phyloP scores from a whole-genome alignment of 169 alveolate genomes.

The Theileria parva region DNA sequence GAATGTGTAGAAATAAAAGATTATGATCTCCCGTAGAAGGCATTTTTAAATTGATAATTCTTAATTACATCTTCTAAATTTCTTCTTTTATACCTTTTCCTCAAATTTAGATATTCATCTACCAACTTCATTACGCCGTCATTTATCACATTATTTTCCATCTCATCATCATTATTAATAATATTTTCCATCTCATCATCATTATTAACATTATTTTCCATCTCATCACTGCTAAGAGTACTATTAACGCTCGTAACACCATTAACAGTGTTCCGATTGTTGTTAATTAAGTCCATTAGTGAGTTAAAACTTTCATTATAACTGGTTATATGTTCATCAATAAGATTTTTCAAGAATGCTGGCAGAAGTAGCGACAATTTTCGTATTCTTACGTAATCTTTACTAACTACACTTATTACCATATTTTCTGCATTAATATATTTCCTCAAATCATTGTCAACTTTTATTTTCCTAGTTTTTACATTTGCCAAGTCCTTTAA shows the following conservation, averaged over 20 bases:
- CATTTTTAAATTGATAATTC: background rate
- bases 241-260: too few relatives aligned
- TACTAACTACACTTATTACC: too few relatives aligned
- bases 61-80: conserved; percentile 1
- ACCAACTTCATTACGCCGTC: background rate
- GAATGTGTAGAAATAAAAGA: background rate
- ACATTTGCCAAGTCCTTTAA: background rate
- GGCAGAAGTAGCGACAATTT: background rate
- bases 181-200: background rate
- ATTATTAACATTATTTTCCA: too few relatives aligned
- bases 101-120: background rate
- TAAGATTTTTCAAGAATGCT: background rate
- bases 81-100: background rate
- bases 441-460: background rate
- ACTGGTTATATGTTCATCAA: too few relatives aligned
- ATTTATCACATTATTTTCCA: background rate
- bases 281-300: too few relatives aligned
- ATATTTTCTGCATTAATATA: background rate
- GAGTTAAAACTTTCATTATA: too few relatives aligned
- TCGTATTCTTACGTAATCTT: background rate
- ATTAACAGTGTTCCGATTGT: too few relatives aligned
- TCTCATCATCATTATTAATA: background rate
- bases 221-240: too few relatives aligned
- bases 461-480: background rate
- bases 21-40: background rate